Evolutionary conservation across 306 rosid genomes (phyloP), one percentile per base, ranked within the genome.

Genomic region (Luffa acutangula): DNA sequence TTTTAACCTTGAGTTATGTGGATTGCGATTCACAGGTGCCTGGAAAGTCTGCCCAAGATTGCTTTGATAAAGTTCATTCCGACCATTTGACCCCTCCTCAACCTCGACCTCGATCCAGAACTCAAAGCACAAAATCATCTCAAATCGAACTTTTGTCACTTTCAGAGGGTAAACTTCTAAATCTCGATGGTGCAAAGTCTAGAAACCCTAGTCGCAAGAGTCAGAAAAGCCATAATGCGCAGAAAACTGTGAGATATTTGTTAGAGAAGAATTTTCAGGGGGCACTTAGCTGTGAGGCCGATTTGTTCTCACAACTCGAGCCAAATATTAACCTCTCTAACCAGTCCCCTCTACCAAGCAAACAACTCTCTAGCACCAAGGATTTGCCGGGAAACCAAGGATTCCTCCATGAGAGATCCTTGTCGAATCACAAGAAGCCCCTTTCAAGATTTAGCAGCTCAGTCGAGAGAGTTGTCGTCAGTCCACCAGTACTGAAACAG

Each of bases 11-110:
- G 59, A 36, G 18, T 25, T 56, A 57, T 81, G 45, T 81, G 71
- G 41, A 39, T 84, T 89, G 54, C 84, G 48, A 73, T 57, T 78
- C 70, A 73, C 84, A 92, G 98, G 98, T 92, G 52, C 93, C 95
- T 3, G 97, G 96, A 82, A 95, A 95, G 84, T 87, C 95, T 79
- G 92, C 90, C 79, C 96, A 92, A 83, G 98, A 94, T 18, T 94
- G 98, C 88, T 94, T 94, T 78, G 89, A 94, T 81, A 92, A 89
- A 81, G 82, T 92, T 65, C 88, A 94, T 80, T 59, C 81, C 31
- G 89, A 89, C 75, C 82, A 73, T 76, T 53, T 59, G 64, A 92
- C 98, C 43, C 98, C 98, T 15, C 93, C 86, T 78, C 91, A 85
- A 77, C 52, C 80, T 56, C 90, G 43, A 49, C 90, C 88, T 69